A percentile compares a stretch with the other conserved stretches of the same genome.
phyloP scores from a whole-genome alignment of 495 filamentous ascomycete species.

The Viridothelium virens region DNA sequence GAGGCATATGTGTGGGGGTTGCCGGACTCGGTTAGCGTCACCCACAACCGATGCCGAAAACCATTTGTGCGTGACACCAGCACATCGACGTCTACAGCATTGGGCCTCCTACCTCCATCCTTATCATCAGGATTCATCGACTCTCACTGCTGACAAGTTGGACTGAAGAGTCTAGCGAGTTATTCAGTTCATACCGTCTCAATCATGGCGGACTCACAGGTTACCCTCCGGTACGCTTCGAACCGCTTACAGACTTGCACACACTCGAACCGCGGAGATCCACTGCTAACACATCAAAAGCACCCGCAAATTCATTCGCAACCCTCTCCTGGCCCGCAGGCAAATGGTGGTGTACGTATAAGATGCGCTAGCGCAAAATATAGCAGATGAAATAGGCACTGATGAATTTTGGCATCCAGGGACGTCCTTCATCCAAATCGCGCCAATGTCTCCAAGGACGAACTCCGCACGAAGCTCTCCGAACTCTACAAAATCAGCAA shows the following conservation, averaged over 20 bases:
- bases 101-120: background rate
- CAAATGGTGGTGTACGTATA: constrained; percentile 99
- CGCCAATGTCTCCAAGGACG: constrained; percentile 97
- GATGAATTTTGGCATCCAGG: constrained; percentile 43
- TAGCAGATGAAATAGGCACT: constrained; percentile 15
- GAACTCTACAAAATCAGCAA: constrained; percentile 96
- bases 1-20: background rate
- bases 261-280: background rate
- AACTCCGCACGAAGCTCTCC: constrained; percentile 89
- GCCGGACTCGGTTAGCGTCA: background rate
- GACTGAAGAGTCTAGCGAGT: background rate
- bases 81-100: constrained; percentile 4
- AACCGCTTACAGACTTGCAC: background rate
- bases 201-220: constrained; percentile 83
- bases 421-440: constrained; percentile 99
- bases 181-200: background rate
- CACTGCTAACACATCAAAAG: constrained; percentile 28
- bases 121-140: background rate
- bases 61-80: background rate
- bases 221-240: constrained; percentile 60
- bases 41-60: constrained; percentile 7
- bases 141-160: background rate
- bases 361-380: constrained; percentile 3
- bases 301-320: constrained; percentile 99
- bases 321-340: constrained; percentile 94